A percentile compares a stretch with the other conserved stretches of the same genome.
These are phyloP conservation scores for Abelmoschus esculentus DNA, from an alignment of 345 rosid species.

Conservation along the genomic window DNA sequence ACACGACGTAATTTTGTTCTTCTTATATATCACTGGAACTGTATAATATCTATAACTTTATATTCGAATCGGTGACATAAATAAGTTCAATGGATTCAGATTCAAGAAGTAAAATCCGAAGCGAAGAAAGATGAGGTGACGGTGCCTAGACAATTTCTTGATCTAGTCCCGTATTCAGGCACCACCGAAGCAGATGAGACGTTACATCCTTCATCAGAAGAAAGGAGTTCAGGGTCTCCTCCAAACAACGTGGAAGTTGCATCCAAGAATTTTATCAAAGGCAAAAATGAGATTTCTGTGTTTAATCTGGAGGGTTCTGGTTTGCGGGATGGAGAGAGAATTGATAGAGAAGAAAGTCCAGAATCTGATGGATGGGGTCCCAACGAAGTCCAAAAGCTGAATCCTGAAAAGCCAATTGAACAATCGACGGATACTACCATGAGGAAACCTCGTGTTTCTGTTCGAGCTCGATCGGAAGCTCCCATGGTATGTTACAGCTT, in stretches of 20 bases:
- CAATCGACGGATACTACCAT: slow-evolving; percentile 73
- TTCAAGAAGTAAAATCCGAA: slow-evolving; percentile 33
- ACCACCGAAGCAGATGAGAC: slow-evolving; percentile 29
- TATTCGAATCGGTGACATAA: too few species aligned
- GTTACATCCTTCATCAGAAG: slow-evolving; percentile 64
- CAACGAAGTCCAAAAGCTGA: slow-evolving; percentile 45
- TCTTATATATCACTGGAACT: background rate
- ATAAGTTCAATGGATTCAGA: slow-evolving; percentile 21
- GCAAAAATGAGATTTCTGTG: slow-evolving; percentile 22
- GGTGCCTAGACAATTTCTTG: slow-evolving; percentile 65
- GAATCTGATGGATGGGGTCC: slow-evolving; percentile 56
- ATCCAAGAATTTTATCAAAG: slow-evolving; percentile 14
- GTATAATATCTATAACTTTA: background rate
- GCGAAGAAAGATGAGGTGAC: slow-evolving; percentile 32
- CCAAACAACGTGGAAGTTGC: slow-evolving; percentile 20
- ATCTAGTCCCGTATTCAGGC: slow-evolving; percentile 37
- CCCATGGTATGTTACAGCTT: slow-evolving; percentile 52
- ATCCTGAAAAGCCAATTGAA: slow-evolving; percentile 28
- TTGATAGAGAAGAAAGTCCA: slow-evolving; percentile 56
- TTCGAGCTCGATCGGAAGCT: slow-evolving; percentile 98
- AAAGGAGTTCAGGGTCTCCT: slow-evolving; percentile 55
- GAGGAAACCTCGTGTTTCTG: slow-evolving; percentile 96
- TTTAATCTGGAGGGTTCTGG: slow-evolving; percentile 19
- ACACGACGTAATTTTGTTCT: slow-evolving; percentile 27
- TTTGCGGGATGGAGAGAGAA: slow-evolving; percentile 25